Base-by-base conservation (phyloP, 768 basidiomycete species). In the Tylopilus vinaceipallidus region DNA sequence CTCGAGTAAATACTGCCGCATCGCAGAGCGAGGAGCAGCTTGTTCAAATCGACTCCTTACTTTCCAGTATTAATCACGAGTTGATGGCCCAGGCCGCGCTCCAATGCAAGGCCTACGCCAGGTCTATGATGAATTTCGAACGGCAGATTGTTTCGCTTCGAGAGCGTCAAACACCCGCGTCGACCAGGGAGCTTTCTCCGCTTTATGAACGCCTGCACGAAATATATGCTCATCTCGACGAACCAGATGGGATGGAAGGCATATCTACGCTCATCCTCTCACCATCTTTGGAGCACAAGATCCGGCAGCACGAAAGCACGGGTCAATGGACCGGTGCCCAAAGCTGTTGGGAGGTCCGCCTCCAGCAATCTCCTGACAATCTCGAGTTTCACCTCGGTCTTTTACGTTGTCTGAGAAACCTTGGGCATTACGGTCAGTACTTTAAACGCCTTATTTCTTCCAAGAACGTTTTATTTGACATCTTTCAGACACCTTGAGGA, bases 231-330 rank as follows among this genome's bases (percentile, higher is more conserved):
- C 82, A 94, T 49, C 75, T 99, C 7, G 93, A 99, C 65, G 94
- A 99, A 67, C 97, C 97, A 0, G 97, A 99, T 69, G 97, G 97
- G 14, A 99, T 99, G 97, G 95, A 98, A 71, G 97, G 97, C 1
- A 79, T 98, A 27, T 97, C 97, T 0, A 83, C 88, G 6, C 71
- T 88, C 58, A 88, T 98, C 48, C 71, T 98, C 12, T 83, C 88
- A 0, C 97, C 97, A 0, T 90, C 91, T 3, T 68, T 98, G 40
- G 91, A 98, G 56, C 92, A 97, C 67, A 93, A 97, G 67, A 98
- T 99, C 52, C 85, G 97, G 36, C 90, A 98, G 62, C 97, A 99
- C 60, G 97, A 99, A 67, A 95, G 88, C 56, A 95, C 90, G 3
- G 97, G 97, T 0, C 79, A 85, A 36, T 99, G 97, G 97, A 98